Evolutionary conservation across 495 filamentous ascomycete species (phyloP), one percentile per base, ranked within the genome.

Genomic region (Penicillium flavigenum): DNA sequence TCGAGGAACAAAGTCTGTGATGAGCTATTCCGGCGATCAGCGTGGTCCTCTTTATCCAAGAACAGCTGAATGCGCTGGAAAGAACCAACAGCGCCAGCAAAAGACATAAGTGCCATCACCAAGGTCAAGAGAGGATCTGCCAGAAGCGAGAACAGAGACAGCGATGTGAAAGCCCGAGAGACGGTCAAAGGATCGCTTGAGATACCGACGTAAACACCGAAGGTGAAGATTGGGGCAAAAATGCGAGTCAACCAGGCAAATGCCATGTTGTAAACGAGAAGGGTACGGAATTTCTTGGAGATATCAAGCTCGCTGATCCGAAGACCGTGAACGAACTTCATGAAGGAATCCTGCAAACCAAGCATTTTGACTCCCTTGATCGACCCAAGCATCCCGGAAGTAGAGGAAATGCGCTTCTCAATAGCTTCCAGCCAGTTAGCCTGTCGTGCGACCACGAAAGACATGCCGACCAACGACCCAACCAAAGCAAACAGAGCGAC

Each of bases 301-400:
- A 81, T 83, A 0, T 73, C 60, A 4, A 88, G 54, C 56, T 90
- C 87, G 16, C 83, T 74, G 14, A 83, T 67, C 9, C 83, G 78
- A 31, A 87, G 64, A 0, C 64, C 59, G 43, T 84, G 75, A 1
- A 88, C 69, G 19, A 62, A 63, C 12, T 57, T 67, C 72, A 74
- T 71, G 9, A 74, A 60, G 3, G 65, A 63, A 20, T 69, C 52
- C 29, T 70, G 66, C 20, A 88, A 64, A 1, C 84, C 86, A 5
- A 84, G 76, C 79, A 86, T 84, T 58, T 88, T 88, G 39, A 89
- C 70, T 20, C 80, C 79, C 58, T 87, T 86, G 62, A 86, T 83
- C 0, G 80, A 74, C 11, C 78, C 69, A 5, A 88, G 63, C 71
- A 83, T 79, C 0, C 76, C 61, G 6, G 72, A 76, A 7, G 80